Evolutionary conservation across 129 eudicot species (phyloP).

Genomic region (Flaveria bidentis): DNA sequence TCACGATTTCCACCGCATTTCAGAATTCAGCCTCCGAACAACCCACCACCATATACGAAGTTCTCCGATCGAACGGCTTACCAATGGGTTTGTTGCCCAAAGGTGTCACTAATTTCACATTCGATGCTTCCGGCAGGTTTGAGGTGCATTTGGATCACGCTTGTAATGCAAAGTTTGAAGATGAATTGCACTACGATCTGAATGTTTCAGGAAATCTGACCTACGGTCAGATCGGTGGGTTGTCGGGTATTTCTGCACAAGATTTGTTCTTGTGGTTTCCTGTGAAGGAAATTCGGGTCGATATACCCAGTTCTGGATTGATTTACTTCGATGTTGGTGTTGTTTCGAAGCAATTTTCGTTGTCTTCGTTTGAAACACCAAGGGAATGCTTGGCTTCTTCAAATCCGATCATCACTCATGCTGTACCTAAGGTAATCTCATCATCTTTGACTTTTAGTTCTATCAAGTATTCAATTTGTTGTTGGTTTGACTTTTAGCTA

Average conservation of each 20-base stretch:
- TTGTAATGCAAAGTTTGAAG: constrained; percentile 83
- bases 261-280: constrained; percentile 92
- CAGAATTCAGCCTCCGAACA: constrained; percentile 15
- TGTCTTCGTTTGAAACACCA: constrained; percentile 81
- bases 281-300: constrained; percentile 79
- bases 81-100: constrained; percentile 85
- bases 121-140: constrained; percentile 56
- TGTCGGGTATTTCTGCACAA: constrained; percentile 83
- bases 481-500: background rate
- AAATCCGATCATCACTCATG: constrained; percentile 21
- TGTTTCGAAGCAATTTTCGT: constrained; percentile 80
- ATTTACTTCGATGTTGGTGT: constrained; percentile 92
- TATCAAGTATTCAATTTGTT: background rate
- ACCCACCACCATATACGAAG: constrained; percentile 54
- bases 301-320: constrained; percentile 81
- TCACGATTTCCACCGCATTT: constrained; percentile 28
- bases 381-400: constrained; percentile 74
- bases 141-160: constrained; percentile 70
- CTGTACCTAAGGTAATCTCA: constrained; percentile 36
- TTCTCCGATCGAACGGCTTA: constrained; percentile 49
- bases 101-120: constrained; percentile 62
- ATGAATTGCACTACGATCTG: constrained; percentile 76
- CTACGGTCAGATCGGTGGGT: constrained; percentile 66
- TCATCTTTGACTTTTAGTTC: constrained; percentile 16
- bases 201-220: constrained; percentile 61